These are phyloP conservation scores for Gloeopeniophorella convolvens DNA, from an alignment of 768 basidiomycete genomes.

Conservation along the genomic window DNA sequence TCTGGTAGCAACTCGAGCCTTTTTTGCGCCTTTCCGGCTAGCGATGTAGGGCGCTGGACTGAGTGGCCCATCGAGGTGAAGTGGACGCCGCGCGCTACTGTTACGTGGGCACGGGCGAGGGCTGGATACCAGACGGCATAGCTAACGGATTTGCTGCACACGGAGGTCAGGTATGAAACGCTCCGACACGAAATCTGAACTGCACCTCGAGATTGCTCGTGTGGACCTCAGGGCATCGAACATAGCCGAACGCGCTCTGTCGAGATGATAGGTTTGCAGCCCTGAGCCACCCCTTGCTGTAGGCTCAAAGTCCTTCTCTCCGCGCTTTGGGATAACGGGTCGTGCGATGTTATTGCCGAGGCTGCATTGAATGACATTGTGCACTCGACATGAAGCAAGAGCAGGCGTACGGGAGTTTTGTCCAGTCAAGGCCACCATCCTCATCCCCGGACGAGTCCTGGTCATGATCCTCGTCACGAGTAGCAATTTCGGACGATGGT, in stretches of 20 bases:
- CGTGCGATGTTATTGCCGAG: slow-evolving; percentile 31
- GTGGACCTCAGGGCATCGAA: slow-evolving; percentile 70
- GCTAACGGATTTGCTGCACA: slow-evolving; percentile 64
- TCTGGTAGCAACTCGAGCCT: slow-evolving; percentile 86
- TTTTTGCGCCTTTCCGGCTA: slow-evolving; percentile 45
- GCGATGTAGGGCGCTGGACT: slow-evolving; percentile 40
- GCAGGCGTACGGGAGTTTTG: slow-evolving; percentile 54
- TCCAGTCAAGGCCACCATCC: slow-evolving; percentile 77
- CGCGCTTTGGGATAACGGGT: slow-evolving; percentile 87
- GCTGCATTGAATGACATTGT: not conserved
- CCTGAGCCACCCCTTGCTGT: slow-evolving; percentile 54
- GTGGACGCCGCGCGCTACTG: slow-evolving; percentile 72
- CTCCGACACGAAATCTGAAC: not conserved
- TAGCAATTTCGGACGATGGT: slow-evolving; percentile 23
- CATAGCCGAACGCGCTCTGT: slow-evolving; percentile 79
- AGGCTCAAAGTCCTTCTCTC: slow-evolving; percentile 98
- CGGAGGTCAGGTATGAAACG: not conserved
- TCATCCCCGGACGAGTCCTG: slow-evolving; percentile 59
- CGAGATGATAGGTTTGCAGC: slow-evolving; percentile 75
- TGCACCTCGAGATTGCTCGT: slow-evolving; percentile 71
- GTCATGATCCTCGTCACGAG: slow-evolving; percentile 39
- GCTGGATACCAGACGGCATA: slow-evolving; percentile 75
- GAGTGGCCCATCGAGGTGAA: slow-evolving; percentile 81
- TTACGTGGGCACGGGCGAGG: slow-evolving; percentile 59
- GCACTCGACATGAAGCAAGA: not conserved